Evolutionary conservation across 345 rosid species (phyloP), one percentile per base, ranked within the genome.

Genomic region (Eucalyptus tenuipes): DNA sequence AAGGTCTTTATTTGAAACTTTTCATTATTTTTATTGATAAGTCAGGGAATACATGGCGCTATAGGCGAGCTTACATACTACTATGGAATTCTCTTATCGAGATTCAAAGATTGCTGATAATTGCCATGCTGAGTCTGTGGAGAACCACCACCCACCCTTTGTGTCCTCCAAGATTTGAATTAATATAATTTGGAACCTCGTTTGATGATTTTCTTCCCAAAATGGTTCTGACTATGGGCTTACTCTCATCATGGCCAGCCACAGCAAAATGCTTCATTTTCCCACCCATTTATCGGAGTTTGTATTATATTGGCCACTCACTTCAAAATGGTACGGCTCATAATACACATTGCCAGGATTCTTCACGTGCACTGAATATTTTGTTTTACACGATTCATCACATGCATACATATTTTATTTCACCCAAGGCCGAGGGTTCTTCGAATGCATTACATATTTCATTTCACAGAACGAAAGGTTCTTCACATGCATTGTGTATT

Each of bases 41-140:
- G 6, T 27, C 4, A 1, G 66, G 66, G 31, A 25, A 25, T 24
- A 57, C 0, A 10, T 0, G 7, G 66, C 0, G 4, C 1, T 10
- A 57, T 3, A 10, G 7, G 13, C 0, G 15, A 59, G 66, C 31
- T 24, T 59, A 11, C 7, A 11, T 59, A 59, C 14, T 59, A 59
- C 12, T 10, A 59, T 27, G 15, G 14, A 59, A 27, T 59, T 25
- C 15, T 27, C 14, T 59, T 10, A 27, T 27, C 2, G 0, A 59
- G n/a, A 27, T 59, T 27, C 15, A 25, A 27, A 27, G 66, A 25
- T 25, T 27, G 31, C 27, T 0, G 66, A 59, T 15, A 12, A 59
- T 59, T 59, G 31, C 31, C 2, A 0, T 27, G n/a, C 7, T 59
- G 8, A 59, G n/a, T 27, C 2, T 1, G 4, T 27, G 6, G 66